phyloP scores from a whole-genome alignment of 192 early-diverging fungal genomes.

The Coemansia sp. region DNA sequence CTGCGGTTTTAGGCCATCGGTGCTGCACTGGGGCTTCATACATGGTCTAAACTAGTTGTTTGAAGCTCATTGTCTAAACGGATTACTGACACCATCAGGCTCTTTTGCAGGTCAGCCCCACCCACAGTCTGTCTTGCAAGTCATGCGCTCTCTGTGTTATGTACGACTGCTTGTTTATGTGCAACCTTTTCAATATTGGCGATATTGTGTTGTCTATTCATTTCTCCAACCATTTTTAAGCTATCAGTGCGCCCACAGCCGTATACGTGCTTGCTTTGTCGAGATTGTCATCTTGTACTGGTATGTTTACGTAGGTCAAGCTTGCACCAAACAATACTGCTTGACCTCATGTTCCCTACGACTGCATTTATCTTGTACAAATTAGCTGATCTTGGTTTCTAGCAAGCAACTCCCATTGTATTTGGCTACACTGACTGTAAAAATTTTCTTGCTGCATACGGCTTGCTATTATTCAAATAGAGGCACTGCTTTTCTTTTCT shows the following conservation, averaged over 20 bases:
- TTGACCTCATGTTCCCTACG: neutral
- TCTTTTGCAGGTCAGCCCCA: neutral
- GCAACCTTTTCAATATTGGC: neutral
- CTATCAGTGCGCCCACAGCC: neutral
- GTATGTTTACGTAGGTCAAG: too few species aligned
- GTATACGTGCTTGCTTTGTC: neutral
- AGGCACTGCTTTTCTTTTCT: neutral
- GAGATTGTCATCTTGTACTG: neutral
- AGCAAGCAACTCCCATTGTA: neutral
- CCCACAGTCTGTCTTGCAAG: neutral
- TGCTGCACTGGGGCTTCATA: too few species aligned
- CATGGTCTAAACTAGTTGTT: neutral
- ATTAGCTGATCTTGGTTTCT: neutral
- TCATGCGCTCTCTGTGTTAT: neutral
- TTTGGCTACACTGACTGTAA: neutral
- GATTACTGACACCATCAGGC: neutral
- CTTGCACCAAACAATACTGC: neutral
- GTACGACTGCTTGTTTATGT: neutral
- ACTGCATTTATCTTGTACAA: neutral
- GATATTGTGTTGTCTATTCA: neutral
- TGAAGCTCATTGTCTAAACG: neutral
- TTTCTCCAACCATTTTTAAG: neutral
- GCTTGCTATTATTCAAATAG: neutral
- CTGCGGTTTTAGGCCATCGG: too few species aligned
- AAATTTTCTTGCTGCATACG: neutral